These are phyloP conservation scores for Sugiyamaella americana DNA, from an alignment of 805 yeast species.

Conservation along the genomic window DNA sequence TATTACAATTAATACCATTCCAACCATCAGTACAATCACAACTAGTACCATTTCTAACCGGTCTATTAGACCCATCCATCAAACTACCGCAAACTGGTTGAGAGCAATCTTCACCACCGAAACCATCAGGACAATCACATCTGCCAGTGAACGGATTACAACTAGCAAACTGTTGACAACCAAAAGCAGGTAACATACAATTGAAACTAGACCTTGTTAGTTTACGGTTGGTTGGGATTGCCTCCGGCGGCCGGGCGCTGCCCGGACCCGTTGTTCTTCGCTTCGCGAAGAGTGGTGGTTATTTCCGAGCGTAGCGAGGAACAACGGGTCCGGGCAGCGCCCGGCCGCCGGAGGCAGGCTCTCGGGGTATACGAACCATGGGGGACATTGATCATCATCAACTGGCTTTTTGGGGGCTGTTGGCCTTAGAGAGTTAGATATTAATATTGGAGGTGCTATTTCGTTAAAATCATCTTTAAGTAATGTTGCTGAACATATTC, in stretches of 20 bases:
- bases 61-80: conserved; percentile 59
- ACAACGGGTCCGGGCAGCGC: neutral
- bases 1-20: conserved; percentile 87
- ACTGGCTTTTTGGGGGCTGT: neutral
- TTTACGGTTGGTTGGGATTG: neutral
- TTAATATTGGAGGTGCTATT: no score
- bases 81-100: conserved; percentile 83
- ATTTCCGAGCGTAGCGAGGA: neutral
- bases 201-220: conserved; percentile 53
- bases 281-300: neutral
- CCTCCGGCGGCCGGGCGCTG: neutral
- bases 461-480: no score
- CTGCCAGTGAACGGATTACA: conserved; percentile 85
- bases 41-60: conserved; percentile 43
- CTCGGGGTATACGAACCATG: conserved; percentile 15
- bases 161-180: conserved; percentile 82
- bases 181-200: conserved; percentile 85
- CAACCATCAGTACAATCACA: conserved; percentile 85
- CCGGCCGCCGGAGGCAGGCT: neutral
- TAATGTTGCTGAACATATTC: no score
- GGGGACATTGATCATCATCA: conserved; percentile 17
- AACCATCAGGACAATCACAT: conserved; percentile 89
- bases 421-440: no score
- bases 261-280: neutral
- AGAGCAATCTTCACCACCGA: conserved; percentile 89